Conservation (phyloP, 108 stramenopile genomes). For the Nitzschia sp. region DNA sequence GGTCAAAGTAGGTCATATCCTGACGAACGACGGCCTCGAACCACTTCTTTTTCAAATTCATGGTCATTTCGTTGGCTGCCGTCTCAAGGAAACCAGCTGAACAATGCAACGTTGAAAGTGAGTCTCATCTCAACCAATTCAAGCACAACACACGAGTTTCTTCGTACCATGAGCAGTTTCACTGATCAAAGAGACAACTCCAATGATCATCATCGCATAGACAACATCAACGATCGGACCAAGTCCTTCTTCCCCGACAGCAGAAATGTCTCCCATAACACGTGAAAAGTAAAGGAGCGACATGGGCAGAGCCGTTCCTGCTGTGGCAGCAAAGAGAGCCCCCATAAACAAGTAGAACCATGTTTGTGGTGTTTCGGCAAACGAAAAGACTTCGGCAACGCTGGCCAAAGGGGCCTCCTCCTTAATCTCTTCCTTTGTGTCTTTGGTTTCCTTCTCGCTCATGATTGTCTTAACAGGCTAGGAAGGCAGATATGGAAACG, state of each 20-base stretch:
- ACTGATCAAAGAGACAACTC: slow-evolving; percentile 33
- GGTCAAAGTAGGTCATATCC: slow-evolving; percentile 61
- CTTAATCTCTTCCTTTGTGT: background rate
- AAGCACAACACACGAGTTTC: background rate
- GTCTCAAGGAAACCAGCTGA: slow-evolving; percentile 37
- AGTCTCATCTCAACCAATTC: background rate
- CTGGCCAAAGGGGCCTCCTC: slow-evolving; percentile 17
- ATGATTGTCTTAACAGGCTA: background rate
- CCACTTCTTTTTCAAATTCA: slow-evolving; percentile 38
- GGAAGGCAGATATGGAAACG: background rate
- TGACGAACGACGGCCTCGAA: slow-evolving; percentile 55
- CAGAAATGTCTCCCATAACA: slow-evolving; percentile 46
- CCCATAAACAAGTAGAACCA: slow-evolving; percentile 12
- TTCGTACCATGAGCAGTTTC: slow-evolving; percentile 37
- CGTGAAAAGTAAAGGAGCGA: slow-evolving; percentile 47
- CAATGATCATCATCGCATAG: slow-evolving; percentile 48
- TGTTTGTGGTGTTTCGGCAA: slow-evolving; percentile 13
- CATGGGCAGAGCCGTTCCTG: slow-evolving; percentile 17
- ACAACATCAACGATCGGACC: slow-evolving; percentile 31
- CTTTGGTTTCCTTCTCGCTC: background rate
- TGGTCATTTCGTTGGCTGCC: slow-evolving; percentile 46
- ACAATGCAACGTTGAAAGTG: background rate
- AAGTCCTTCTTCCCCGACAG: slow-evolving; percentile 29
- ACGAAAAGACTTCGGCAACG: slow-evolving; percentile 25
- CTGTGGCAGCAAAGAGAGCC: slow-evolving; percentile 1